phyloP scores from a whole-genome alignment of 192 early-diverging fungal genomes.

The Coemansia sp. region DNA sequence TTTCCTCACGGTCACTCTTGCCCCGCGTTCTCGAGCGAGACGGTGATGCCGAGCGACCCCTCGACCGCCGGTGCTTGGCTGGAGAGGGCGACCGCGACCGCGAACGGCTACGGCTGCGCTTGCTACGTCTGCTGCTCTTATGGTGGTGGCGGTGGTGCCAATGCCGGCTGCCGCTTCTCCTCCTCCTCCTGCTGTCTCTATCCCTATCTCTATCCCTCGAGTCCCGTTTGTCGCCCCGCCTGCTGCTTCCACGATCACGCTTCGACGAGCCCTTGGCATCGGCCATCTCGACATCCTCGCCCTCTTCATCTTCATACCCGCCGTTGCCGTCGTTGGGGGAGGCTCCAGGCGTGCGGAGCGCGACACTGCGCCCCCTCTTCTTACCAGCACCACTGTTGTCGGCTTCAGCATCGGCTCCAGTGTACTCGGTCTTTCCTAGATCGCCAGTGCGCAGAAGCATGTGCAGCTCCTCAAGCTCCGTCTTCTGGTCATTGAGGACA shows the following conservation, averaged over 20 bases:
- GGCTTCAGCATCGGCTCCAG: not conserved
- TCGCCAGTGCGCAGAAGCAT: conserved; percentile 46
- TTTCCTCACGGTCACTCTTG: conserved; percentile 11
- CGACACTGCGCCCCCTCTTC: conserved; percentile 2
- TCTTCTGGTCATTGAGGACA: conserved; percentile 30
- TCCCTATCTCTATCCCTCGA: not conserved
- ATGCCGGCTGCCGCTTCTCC: conserved; percentile 16
- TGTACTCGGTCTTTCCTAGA: not conserved
- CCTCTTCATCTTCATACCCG: conserved; percentile 17
- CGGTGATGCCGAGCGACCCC: conserved; percentile 13
- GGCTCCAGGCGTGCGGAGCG: conserved; percentile 46
- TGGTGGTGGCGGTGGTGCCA: conserved; percentile 19
- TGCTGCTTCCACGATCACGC: conserved; percentile 6
- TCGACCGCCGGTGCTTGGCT: conserved; percentile 12
- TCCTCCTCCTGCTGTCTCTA: conserved; percentile 1
- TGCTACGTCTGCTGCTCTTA: conserved; percentile 29
- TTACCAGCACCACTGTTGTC: not conserved
- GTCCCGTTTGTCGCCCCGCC: conserved; percentile 24
- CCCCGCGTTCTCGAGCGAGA: conserved; percentile 27
- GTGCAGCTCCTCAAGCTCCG: conserved; percentile 54
- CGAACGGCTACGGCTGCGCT: conserved; percentile 14
- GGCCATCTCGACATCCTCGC: conserved; percentile 30
- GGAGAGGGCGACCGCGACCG: conserved; percentile 12
- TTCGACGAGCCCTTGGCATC: conserved; percentile 3
- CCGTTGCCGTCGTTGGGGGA: conserved; percentile 25